Percentiles rank a stretch among this genome's conserved stretches.
Conservation (phyloP, 1,139 yeast genomes). For the Meyerozyma athensensis region DNA sequence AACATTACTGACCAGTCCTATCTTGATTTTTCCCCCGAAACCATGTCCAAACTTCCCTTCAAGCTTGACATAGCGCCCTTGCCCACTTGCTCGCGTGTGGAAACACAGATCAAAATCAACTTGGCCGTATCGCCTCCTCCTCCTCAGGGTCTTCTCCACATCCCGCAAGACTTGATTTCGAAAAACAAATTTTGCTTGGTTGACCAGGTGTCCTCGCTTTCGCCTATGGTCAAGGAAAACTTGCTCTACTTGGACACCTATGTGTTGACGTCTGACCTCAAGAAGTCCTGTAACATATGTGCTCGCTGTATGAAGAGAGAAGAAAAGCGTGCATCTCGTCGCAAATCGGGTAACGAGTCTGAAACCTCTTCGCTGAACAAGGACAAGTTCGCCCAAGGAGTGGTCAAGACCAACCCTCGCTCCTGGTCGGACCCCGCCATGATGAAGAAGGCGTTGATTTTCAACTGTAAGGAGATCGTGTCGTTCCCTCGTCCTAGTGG, state of each 20-base stretch:
- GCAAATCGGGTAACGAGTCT: slow-evolving; percentile 56
- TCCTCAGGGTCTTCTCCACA: slow-evolving; percentile 60
- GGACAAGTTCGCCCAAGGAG: slow-evolving; percentile 18
- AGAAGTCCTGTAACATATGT: slow-evolving; percentile 70
- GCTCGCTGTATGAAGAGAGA: slow-evolving; percentile 86
- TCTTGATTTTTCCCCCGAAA: slow-evolving; percentile 33
- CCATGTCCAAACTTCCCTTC: slow-evolving; percentile 51
- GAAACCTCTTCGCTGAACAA: slow-evolving; percentile 26
- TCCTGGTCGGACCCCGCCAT: slow-evolving; percentile 72
- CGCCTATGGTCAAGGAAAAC: slow-evolving; percentile 45
- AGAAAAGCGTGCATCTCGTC: slow-evolving; percentile 86
- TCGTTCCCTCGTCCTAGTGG: slow-evolving; percentile 67
- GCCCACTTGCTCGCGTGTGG: slow-evolving; percentile 84
- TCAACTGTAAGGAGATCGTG: slow-evolving; percentile 84
- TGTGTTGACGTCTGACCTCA: slow-evolving; percentile 53
- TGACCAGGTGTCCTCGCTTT: slow-evolving; percentile 39
- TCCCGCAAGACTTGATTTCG: slow-evolving; percentile 84
- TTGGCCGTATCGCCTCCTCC: slow-evolving; percentile 71
- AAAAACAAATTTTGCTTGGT: slow-evolving; percentile 74
- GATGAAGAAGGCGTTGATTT: slow-evolving; percentile 77
- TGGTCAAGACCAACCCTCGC: slow-evolving; percentile 41
- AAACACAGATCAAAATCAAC: slow-evolving; percentile 83
- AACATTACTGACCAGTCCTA: slow-evolving; percentile 29
- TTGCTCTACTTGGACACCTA: slow-evolving; percentile 62
- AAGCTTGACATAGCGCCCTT: slow-evolving; percentile 54